Percentiles rank a stretch among this genome's conserved stretches.
These are phyloP conservation scores for Xylaria longipes DNA, from an alignment of 495 filamentous ascomycete species.

Conservation along the genomic window DNA sequence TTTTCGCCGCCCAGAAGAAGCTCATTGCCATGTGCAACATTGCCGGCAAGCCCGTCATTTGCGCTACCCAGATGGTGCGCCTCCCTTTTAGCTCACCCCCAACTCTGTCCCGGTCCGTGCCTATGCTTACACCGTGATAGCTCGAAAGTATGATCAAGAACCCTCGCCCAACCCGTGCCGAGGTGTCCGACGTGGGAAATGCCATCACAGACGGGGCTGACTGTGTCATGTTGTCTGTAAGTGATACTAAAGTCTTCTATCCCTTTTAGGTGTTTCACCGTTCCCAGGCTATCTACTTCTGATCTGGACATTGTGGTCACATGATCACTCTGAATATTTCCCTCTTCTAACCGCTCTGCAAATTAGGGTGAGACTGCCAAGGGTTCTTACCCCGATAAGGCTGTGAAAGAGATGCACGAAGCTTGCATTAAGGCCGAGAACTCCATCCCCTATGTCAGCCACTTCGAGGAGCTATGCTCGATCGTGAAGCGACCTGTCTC, in stretches of 20 bases:
- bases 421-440: constrained; percentile 95
- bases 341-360: constrained; percentile 7
- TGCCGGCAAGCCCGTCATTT: constrained; percentile 97
- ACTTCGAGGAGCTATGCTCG: constrained; percentile 92
- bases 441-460: constrained; percentile 92
- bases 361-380: constrained; percentile 88
- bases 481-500: constrained; percentile 80
- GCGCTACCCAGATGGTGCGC: constrained; percentile 64
- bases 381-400: constrained; percentile 90
- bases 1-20: constrained; percentile 99
- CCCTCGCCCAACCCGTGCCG: constrained; percentile 94
- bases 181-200: constrained; percentile 98
- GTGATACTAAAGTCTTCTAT: neutral
- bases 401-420: constrained; percentile 97
- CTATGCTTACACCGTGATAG: constrained; percentile 39
- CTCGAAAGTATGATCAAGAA: constrained; percentile 99
- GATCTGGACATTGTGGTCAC: neutral
- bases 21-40: constrained; percentile 99
- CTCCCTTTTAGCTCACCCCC: neutral
- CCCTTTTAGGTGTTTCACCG: neutral
- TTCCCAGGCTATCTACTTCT: neutral
- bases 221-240: constrained; percentile 93
- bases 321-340: neutral
- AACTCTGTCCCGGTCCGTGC: constrained; percentile 49
- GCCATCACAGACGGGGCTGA: constrained; percentile 97